phyloP scores from a whole-genome alignment of 768 basidiomycete genomes.

The Lyophyllum atratum region DNA sequence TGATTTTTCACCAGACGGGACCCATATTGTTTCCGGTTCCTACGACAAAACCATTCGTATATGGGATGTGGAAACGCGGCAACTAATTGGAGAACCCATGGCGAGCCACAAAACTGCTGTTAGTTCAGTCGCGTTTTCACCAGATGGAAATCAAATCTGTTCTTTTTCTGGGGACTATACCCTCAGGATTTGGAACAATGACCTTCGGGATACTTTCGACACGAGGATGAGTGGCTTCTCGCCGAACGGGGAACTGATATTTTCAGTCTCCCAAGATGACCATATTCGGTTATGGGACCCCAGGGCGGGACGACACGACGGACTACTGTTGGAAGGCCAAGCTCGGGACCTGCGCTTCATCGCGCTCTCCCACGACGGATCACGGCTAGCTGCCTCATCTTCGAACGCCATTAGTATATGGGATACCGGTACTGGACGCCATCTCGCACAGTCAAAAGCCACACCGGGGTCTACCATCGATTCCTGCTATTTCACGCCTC shows the following conservation, averaged over 20 bases:
- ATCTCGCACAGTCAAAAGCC: not conserved
- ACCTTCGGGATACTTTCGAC: not conserved
- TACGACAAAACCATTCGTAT: not conserved
- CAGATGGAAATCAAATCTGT: constrained; percentile 9
- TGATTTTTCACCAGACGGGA: not conserved
- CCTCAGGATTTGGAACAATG: constrained; percentile 1
- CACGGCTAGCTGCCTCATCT: not conserved
- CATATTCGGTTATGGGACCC: not conserved
- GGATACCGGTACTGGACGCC: not conserved
- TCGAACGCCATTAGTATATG: not conserved
- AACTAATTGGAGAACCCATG: not conserved
- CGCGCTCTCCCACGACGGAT: constrained; percentile 2
- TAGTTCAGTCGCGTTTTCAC: constrained; percentile 11
- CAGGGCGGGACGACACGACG: not conserved
- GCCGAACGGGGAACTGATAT: not conserved
- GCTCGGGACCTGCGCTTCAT: not conserved
- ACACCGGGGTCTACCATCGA: not conserved
- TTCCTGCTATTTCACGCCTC: not conserved
- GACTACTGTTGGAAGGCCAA: not conserved
- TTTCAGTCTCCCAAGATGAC: not conserved
- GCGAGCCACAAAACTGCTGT: not conserved
- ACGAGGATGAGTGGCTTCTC: not conserved
- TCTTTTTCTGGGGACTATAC: not conserved
- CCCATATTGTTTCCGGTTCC: not conserved
- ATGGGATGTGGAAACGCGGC: not conserved